Conservation (phyloP, 164 flowering plant genomes). For the Hamamelis virginiana region DNA sequence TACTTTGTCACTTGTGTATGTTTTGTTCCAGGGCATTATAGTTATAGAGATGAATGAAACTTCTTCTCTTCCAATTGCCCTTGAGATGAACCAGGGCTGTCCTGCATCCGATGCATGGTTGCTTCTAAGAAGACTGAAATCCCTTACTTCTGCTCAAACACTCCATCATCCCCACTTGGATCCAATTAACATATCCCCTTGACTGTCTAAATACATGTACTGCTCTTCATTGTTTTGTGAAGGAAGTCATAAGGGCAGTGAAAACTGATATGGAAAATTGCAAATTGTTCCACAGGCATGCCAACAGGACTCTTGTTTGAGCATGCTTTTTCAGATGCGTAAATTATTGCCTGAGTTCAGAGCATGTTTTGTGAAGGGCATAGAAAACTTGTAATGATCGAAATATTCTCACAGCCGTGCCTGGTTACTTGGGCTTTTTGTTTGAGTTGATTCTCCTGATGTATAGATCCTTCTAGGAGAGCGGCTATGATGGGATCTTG, state of each 20-base stretch:
- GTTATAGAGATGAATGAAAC: constrained; percentile 54
- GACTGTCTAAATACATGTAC: constrained; percentile 14
- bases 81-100: constrained; percentile 83
- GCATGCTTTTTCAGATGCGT: not conserved
- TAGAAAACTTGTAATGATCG: not conserved
- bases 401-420: not conserved
- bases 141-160: constrained; percentile 24
- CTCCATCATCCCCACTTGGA: constrained; percentile 10
- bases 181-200: constrained; percentile 66
- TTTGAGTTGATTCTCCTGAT: not conserved
- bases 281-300: not conserved
- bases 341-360: not conserved
- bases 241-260: not conserved
- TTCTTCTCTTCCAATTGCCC: constrained; percentile 62
- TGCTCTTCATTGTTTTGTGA: not conserved
- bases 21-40: constrained; percentile 70
- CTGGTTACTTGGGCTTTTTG: not conserved
- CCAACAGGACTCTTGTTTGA: not conserved
- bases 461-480: too few species aligned
- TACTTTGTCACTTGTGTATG: not conserved
- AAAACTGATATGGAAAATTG: not conserved
- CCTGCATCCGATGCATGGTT: constrained; percentile 66
- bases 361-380: not conserved
- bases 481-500: too few species aligned
- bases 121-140: constrained; percentile 61